phyloP scores from a whole-genome alignment of 164 flowering plant species.

The Aristolochia californica region DNA sequence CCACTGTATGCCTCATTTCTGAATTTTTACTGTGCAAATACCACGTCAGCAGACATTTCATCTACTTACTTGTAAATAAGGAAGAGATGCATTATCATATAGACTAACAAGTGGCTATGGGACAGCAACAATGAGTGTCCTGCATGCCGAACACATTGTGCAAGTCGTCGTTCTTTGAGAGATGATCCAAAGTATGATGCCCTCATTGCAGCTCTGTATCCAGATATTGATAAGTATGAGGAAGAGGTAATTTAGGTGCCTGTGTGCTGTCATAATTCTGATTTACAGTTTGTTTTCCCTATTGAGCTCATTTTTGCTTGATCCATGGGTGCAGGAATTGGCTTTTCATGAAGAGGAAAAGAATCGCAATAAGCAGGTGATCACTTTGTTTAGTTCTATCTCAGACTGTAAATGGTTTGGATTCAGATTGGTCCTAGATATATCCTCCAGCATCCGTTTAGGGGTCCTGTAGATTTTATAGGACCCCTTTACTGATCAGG shows the following conservation, averaged over 20 bases:
- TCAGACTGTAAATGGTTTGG: neutral
- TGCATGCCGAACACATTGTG: slow-evolving; percentile 97
- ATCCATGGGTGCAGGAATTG: slow-evolving; percentile 48
- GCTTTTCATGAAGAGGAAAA: slow-evolving; percentile 75
- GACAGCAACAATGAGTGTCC: slow-evolving; percentile 97
- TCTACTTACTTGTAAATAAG: too few relatives aligned
- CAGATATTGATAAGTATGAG: slow-evolving; percentile 77
- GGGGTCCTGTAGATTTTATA: neutral
- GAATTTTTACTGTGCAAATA: too few relatives aligned
- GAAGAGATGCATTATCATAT: neutral
- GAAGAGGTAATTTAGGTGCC: slow-evolving; percentile 48
- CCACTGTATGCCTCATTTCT: too few relatives aligned
- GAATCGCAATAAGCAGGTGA: slow-evolving; percentile 69
- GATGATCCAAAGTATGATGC: slow-evolving; percentile 92
- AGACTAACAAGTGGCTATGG: slow-evolving; percentile 2
- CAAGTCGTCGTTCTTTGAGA: slow-evolving; percentile 94
- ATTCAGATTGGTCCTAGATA: neutral
- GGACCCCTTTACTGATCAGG: neutral
- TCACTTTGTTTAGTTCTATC: too few relatives aligned
- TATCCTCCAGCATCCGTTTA: too few relatives aligned
- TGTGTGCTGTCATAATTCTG: neutral
- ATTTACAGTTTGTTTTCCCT: slow-evolving; percentile 4
- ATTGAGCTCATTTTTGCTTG: too few relatives aligned
- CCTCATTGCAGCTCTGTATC: slow-evolving; percentile 63
- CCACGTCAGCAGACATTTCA: too few relatives aligned